Evolutionary conservation across 805 yeast species (phyloP).

Genomic region (Lipomyces orientalis): DNA sequence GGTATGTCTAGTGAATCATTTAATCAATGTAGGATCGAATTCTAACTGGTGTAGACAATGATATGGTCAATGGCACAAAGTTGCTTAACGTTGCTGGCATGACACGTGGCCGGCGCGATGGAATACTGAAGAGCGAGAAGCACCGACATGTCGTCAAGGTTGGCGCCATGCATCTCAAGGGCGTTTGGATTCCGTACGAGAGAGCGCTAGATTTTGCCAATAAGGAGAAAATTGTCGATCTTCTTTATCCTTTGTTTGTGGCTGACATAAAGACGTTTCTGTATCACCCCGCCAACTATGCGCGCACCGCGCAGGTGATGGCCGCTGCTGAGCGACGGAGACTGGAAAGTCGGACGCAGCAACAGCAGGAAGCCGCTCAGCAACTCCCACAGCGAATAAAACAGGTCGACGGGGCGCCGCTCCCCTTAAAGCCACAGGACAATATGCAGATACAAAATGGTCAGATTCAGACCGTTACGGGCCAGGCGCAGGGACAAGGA

Average conservation of each 20-base stretch:
- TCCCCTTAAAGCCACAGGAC: slow-evolving; percentile 5
- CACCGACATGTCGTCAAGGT: slow-evolving; percentile 81
- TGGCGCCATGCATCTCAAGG: slow-evolving; percentile 87
- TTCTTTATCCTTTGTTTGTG: slow-evolving; percentile 72
- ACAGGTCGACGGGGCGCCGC: background rate
- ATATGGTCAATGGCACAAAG: slow-evolving; percentile 87
- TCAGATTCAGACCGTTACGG: background rate
- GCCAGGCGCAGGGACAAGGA: background rate
- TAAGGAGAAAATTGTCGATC: slow-evolving; percentile 74
- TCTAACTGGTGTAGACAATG: slow-evolving; percentile 56
- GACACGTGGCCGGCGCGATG: slow-evolving; percentile 88
- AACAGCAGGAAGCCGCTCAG: slow-evolving; percentile 15
- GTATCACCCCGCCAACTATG: slow-evolving; percentile 45
- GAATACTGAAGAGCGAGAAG: slow-evolving; percentile 80
- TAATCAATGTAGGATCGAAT: background rate
- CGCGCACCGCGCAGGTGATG: slow-evolving; percentile 46
- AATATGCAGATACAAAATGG: background rate
- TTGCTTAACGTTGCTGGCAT: slow-evolving; percentile 81
- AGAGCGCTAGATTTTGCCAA: slow-evolving; percentile 82
- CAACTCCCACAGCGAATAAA: slow-evolving; percentile 17
- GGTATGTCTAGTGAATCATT: background rate
- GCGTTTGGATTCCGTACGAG: slow-evolving; percentile 90
- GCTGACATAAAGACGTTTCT: slow-evolving; percentile 63
- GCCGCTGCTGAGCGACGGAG: slow-evolving; percentile 44
- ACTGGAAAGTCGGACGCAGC: slow-evolving; percentile 31